A percentile compares a stretch with the other conserved stretches of the same genome.
These are phyloP conservation scores for Saccharomyces jurei DNA, from an alignment of 805 yeast species.

Conservation along the genomic window DNA sequence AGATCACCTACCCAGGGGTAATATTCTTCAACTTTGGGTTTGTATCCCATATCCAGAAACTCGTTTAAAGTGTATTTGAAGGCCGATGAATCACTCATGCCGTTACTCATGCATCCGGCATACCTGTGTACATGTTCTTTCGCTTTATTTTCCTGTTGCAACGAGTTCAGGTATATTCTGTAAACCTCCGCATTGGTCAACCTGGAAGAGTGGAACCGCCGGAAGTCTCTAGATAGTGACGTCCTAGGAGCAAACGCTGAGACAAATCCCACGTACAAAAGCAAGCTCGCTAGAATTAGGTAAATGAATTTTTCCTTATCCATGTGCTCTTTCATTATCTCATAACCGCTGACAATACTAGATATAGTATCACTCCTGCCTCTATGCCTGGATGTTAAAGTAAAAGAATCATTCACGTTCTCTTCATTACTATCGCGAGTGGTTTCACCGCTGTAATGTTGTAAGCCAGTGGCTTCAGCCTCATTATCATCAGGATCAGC, in stretches of 20 bases:
- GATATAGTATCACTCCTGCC: slow-evolving; percentile 26
- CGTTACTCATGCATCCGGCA: slow-evolving; percentile 14
- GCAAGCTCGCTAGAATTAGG: slow-evolving; percentile 17
- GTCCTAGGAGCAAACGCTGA: slow-evolving; percentile 77
- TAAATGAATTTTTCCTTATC: slow-evolving; percentile 25
- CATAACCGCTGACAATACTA: slow-evolving; percentile 24
- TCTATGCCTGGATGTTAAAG: slow-evolving; percentile 5
- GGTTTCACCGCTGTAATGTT: background rate
- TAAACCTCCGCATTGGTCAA: slow-evolving; percentile 64
- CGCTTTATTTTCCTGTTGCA: slow-evolving; percentile 32
- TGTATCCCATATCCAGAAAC: slow-evolving; percentile 44
- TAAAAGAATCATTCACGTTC: background rate
- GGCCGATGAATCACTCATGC: slow-evolving; percentile 39
- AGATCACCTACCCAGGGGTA: slow-evolving; percentile 51
- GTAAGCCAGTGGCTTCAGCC: background rate
- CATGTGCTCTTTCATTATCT: slow-evolving; percentile 22
- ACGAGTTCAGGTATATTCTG: slow-evolving; percentile 43
- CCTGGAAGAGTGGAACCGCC: slow-evolving; percentile 60
- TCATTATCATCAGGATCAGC: background rate
- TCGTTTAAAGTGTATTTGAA: slow-evolving; percentile 44
- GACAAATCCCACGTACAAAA: slow-evolving; percentile 41
- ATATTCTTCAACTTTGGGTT: slow-evolving; percentile 44
- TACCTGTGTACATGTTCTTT: slow-evolving; percentile 22
- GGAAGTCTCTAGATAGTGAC: slow-evolving; percentile 69
- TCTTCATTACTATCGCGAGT: background rate